A percentile compares a stretch with the other conserved stretches of the same genome.
These are phyloP conservation scores for carrot (Daucus carota) DNA, from an alignment of 129 eudicot species.

Conservation along the genomic window DNA sequence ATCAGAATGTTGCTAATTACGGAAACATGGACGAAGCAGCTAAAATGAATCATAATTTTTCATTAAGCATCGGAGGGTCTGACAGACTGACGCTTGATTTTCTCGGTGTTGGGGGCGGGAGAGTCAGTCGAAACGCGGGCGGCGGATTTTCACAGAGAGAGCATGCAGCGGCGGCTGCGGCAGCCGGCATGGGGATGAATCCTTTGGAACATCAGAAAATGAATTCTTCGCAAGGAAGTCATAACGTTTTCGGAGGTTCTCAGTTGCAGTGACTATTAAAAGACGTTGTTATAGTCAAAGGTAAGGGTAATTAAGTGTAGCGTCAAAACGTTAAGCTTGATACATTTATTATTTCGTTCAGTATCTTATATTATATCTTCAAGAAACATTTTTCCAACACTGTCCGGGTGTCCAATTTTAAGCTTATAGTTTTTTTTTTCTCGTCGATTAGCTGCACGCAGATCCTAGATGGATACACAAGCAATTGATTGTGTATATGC, in stretches of 20 bases:
- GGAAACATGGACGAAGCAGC: slow-evolving; percentile 21
- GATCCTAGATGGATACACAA: neutral
- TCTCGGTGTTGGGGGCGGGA: slow-evolving; percentile 58
- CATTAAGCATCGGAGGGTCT: slow-evolving; percentile 26
- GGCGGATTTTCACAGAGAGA: slow-evolving; percentile 36
- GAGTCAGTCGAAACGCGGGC: slow-evolving; percentile 23
- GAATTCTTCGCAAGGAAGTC: slow-evolving; percentile 23
- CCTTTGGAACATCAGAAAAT: slow-evolving; percentile 30
- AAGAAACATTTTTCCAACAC: neutral
- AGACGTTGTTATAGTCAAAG: neutral
- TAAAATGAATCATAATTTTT: slow-evolving; percentile 29
- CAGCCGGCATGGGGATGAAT: slow-evolving; percentile 11
- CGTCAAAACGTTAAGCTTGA: neutral
- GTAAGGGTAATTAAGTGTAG: neutral
- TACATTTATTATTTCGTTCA: neutral
- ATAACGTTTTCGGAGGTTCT: slow-evolving; percentile 30
- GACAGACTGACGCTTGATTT: slow-evolving; percentile 62
- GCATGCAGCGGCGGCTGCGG: slow-evolving; percentile 14
- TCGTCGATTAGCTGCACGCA: neutral
- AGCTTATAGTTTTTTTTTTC: no score
- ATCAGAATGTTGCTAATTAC: slow-evolving; percentile 12
- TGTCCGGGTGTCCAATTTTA: neutral
- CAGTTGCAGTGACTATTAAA: slow-evolving; percentile 21
- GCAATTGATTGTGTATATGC: neutral
- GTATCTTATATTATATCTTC: neutral